Percentiles rank a stretch among this genome's conserved stretches.
These are phyloP conservation scores for Phaeotremella fagi DNA, from an alignment of 768 basidiomycete genomes.

Conservation along the genomic window DNA sequence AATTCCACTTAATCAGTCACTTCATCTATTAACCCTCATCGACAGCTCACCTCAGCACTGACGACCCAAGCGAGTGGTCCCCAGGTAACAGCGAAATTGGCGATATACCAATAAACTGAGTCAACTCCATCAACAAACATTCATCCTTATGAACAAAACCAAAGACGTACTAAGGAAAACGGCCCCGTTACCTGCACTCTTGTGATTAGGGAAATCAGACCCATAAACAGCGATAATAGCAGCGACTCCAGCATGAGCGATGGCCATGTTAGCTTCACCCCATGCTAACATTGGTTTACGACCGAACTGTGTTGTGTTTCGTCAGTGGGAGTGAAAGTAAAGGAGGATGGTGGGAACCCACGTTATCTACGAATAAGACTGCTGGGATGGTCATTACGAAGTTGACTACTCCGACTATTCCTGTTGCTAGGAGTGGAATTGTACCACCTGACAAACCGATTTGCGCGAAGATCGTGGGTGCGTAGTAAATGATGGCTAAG, in stretches of 20 bases:
- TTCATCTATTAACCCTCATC: too few species aligned
- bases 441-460: conserved; percentile 63
- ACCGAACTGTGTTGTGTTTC: conserved; percentile 54
- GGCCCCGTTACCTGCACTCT: conserved; percentile 68
- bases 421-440: conserved; percentile 58
- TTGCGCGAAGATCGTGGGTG: conserved; percentile 60
- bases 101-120: conserved; percentile 70
- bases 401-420: conserved; percentile 74
- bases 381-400: conserved; percentile 73
- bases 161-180: conserved; percentile 48
- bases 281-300: conserved; percentile 59
- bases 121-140: not conserved
- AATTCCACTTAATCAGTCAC: too few species aligned
- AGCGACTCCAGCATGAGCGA: conserved; percentile 66
- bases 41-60: conserved; percentile 67
- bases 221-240: conserved; percentile 54
- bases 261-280: conserved; percentile 23
- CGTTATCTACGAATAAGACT: conserved; percentile 72
- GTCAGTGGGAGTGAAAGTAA: too few species aligned
- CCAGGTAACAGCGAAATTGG: conserved; percentile 74
- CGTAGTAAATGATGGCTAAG: conserved; percentile 63
- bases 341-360: conserved; percentile 9
- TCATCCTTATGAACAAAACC: not conserved
- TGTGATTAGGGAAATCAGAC: conserved; percentile 56
- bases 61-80: conserved; percentile 64